Conservation (phyloP, 176 grass and related monocot species). For the Chloris gayana region DNA sequence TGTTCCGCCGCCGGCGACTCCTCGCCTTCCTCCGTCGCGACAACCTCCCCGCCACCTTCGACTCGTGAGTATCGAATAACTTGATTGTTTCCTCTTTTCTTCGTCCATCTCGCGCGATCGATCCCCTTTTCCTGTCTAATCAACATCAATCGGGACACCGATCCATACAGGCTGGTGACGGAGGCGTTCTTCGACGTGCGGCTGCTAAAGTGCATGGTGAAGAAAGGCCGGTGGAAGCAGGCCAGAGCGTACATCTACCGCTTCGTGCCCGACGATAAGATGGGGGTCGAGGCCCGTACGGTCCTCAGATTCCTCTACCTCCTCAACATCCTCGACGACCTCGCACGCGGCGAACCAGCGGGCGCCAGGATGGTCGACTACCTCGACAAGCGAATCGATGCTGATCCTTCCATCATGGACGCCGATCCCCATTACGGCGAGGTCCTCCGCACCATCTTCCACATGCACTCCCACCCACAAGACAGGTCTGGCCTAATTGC, state of each 20-base stretch:
- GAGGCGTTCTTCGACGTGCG: constrained; percentile 28
- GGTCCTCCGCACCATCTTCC: not conserved
- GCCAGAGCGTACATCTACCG: not conserved
- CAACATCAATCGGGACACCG: no score
- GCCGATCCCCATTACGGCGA: not conserved
- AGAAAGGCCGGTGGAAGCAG: not conserved
- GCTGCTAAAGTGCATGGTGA: constrained; percentile 3
- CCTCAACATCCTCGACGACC: constrained; percentile 23
- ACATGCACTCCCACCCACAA: not conserved
- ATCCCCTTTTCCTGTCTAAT: no score
- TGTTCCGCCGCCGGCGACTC: constrained; percentile 51
- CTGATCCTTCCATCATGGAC: not conserved
- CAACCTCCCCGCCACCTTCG: constrained; percentile 19
- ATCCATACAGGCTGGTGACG: not conserved
- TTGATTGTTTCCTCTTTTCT: not conserved
- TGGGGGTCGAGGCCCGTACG: not conserved
- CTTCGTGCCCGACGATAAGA: not conserved
- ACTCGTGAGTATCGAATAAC: not conserved
- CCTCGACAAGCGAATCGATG: not conserved
- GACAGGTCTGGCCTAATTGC: constrained; percentile 9
- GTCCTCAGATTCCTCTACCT: not conserved
- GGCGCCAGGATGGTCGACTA: not conserved
- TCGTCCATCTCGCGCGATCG: not conserved
- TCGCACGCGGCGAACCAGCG: not conserved
- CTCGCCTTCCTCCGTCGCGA: constrained; percentile 29